phyloP scores from a whole-genome alignment of 345 rosid species.

The Eutrema yunnanense region DNA sequence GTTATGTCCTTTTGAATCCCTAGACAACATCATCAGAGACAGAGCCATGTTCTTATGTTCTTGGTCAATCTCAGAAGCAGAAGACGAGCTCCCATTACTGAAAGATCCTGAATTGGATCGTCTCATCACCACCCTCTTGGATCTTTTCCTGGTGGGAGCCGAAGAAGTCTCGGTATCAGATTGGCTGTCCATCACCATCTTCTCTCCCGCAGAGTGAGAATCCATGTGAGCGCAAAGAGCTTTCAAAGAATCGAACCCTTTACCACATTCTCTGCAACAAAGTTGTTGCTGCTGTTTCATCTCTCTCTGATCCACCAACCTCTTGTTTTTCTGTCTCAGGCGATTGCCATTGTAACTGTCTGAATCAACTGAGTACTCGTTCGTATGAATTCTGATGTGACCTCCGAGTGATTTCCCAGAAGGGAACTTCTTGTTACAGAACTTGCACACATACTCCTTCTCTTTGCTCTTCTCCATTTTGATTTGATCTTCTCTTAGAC shows the following conservation, averaged over 20 bases:
- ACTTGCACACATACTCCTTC: constrained; percentile 57
- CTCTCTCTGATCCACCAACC: constrained; percentile 39
- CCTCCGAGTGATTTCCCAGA: constrained; percentile 94
- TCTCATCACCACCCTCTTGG: constrained; percentile 27
- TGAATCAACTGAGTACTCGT: constrained; percentile 30
- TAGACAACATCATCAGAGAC: constrained; percentile 63
- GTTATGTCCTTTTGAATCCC: constrained; percentile 40
- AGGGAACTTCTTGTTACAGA: constrained; percentile 57
- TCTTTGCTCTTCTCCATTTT: constrained; percentile 45
- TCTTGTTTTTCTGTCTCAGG: constrained; percentile 45
- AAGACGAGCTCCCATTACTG: constrained; percentile 16
- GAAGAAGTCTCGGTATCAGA: constrained; percentile 58
- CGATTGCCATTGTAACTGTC: constrained; percentile 26
- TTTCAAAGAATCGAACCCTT: constrained; percentile 63
- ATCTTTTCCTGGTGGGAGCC: constrained; percentile 50
- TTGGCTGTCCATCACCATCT: constrained; percentile 38
- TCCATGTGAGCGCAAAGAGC: constrained; percentile 75
- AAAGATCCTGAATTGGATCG: constrained; percentile 33
- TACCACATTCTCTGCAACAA: constrained; percentile 65
- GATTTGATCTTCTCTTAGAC: background rate
- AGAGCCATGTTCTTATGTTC: constrained; percentile 53
- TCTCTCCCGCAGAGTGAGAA: constrained; percentile 48
- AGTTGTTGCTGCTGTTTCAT: constrained; percentile 15
- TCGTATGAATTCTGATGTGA: constrained; percentile 70
- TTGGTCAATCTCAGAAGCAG: constrained; percentile 49